Percentiles rank a stretch among this genome's conserved stretches.
Conservation (phyloP, 257 asterid species). For the Scutellaria galericulata region DNA sequence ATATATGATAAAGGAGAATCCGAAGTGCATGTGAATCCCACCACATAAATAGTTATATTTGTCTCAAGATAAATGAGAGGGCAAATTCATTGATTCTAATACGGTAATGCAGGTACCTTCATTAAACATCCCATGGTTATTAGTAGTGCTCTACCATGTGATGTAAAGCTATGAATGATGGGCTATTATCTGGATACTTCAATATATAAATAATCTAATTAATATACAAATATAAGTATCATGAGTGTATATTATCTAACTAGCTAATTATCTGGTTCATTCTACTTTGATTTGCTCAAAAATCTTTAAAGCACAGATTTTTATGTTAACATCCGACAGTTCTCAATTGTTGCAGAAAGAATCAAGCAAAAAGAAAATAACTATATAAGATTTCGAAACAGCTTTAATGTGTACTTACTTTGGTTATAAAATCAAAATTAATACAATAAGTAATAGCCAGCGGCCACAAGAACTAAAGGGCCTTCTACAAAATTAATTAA, state of each 20-base stretch:
- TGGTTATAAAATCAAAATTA: background rate
- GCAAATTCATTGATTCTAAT: conserved; percentile 8
- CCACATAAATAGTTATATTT: background rate
- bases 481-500: background rate
- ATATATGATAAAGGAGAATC: background rate
- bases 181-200: background rate
- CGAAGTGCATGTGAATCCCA: background rate
- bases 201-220: background rate
- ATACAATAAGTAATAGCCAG: too few relatives aligned
- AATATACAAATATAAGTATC: too few relatives aligned
- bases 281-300: background rate
- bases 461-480: too few relatives aligned
- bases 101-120: background rate
- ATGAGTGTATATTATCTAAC: too few relatives aligned
- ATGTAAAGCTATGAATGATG: conserved; percentile 33
- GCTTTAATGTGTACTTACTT: conserved; percentile 3
- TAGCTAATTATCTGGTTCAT: background rate
- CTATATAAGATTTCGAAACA: background rate
- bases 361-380: background rate
- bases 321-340: conserved; percentile 6
- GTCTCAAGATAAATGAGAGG: background rate
- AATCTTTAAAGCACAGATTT: conserved; percentile 21
- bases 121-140: background rate
- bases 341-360: background rate
- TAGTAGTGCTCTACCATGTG: conserved; percentile 44